Evolutionary conservation across 768 basidiomycete species (phyloP), one percentile per base, ranked within the genome.

Genomic region (Rhizopogon vesiculosus): DNA sequence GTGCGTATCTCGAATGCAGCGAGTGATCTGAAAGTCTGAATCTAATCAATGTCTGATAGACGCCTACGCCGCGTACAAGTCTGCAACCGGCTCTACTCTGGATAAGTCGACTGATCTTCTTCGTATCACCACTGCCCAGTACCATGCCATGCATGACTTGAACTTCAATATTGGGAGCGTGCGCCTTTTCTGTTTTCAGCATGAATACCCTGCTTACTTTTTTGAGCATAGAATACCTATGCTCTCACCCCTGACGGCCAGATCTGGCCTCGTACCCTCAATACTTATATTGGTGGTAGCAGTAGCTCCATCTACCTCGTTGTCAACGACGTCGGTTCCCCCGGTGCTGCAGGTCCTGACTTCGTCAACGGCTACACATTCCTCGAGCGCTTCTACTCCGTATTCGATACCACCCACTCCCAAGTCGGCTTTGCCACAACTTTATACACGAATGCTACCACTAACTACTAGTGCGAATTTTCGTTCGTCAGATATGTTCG

Each of bases 311-410:
- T 80, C 33, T 79, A 79, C 63, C 67, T 72, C 31, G 62, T 77
- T 50, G 69, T 76, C 16, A 48, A 39, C 44, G 31, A 73, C 64
- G 58, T 78, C 39, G 82, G 81, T 31, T 59, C 69, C 1, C 59
- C 61, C 31, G 63, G 71, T 9, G 80, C 78, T 45, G 18, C 73
- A 56, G 83, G 80, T 13, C 66, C 84, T 16, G 79, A 82, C 69
- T 82, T 84, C 58, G 74, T 85, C 65, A 76, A 82, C 66, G 80
- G 83, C 16, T 74, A 72, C 62, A 61, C 68, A 5, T 84, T 81
- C 75, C 71, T 84, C 28, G 76, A 81, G 68, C 81, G 86, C 15
- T 87, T 82, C 77, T 87, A 86, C 71, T 74, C 79, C 31, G 84
- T 85, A 39, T 86, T 71, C 62, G 86, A 88, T 63, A 83, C 84